Evolutionary conservation across 305 asterid genomes (phyloP).

Genomic region (Ilex paraguariensis): DNA sequence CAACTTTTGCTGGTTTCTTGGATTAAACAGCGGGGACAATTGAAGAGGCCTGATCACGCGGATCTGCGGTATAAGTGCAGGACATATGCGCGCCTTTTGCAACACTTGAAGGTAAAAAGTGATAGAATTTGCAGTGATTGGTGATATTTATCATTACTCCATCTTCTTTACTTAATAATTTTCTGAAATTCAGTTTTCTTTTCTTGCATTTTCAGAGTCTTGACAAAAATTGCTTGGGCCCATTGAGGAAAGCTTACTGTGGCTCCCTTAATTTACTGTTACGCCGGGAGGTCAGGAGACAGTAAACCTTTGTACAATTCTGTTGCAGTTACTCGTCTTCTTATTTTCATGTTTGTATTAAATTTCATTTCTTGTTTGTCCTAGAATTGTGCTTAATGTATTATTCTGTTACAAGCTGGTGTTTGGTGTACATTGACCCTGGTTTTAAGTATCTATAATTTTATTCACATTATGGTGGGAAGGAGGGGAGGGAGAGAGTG

Average conservation of each 20-base stretch:
- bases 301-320: constrained; percentile 16
- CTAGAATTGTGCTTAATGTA: constrained; percentile 6
- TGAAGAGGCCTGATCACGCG: constrained; percentile 99
- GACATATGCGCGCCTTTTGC: constrained; percentile 99
- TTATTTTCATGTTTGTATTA: constrained; percentile 12
- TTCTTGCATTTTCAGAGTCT: constrained; percentile 63
- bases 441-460: too few relatives aligned
- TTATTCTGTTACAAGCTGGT: too few relatives aligned
- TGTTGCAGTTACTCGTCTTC: constrained; percentile 18
- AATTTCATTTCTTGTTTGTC: constrained; percentile 12
- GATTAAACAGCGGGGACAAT: constrained; percentile 86
- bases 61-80: constrained; percentile 97
- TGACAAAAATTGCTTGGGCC: constrained; percentile 89
- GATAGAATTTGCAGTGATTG: constrained; percentile 7
- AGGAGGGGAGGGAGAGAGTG: too few relatives aligned
- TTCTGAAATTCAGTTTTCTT: constrained; percentile 1
- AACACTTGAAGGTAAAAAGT: constrained; percentile 77
- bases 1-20: constrained; percentile 22
- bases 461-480: too few relatives aligned
- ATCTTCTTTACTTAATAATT: constrained; percentile 1
- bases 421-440: too few relatives aligned
- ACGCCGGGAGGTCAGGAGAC: constrained; percentile 88
- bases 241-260: constrained; percentile 96
- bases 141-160: constrained; percentile 19
- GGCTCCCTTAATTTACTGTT: constrained; percentile 93